These are phyloP conservation scores for Pseudonitzschia multistriata DNA, from an alignment of 108 stramenopile species.

Conservation along the genomic window DNA sequence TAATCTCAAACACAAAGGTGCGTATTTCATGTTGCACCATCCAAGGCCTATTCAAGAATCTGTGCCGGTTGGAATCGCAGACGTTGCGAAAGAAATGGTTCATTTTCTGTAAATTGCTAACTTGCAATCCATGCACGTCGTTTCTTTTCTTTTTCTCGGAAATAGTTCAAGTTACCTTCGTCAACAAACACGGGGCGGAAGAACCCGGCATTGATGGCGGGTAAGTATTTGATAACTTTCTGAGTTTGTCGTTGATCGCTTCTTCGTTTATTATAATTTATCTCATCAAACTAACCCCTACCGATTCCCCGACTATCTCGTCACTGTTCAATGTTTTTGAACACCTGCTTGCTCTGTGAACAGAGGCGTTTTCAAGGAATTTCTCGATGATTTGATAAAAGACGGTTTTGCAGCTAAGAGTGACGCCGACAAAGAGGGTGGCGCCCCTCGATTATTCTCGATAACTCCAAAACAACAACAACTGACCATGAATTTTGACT, in stretches of 20 bases:
- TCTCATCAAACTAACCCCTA: not conserved
- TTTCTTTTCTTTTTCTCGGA: not conserved
- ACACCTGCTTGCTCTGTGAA: too few species aligned
- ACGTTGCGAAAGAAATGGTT: not conserved
- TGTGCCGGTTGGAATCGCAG: not conserved
- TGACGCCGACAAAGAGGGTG: conserved; percentile 21
- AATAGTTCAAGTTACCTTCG: conserved; percentile 87
- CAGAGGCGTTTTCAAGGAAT: conserved; percentile 95
- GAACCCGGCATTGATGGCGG: conserved; percentile 99
- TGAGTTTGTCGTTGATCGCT: too few species aligned
- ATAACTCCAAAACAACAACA: conserved; percentile 67
- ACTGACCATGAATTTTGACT: conserved; percentile 59
- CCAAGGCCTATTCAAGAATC: not conserved
- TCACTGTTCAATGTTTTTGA: too few species aligned
- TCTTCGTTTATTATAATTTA: not conserved
- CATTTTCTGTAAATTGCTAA: not conserved
- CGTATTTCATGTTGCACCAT: not conserved
- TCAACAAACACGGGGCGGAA: conserved; percentile 87
- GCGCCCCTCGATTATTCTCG: conserved; percentile 57
- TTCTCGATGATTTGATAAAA: conserved; percentile 80
- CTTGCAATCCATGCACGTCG: not conserved
- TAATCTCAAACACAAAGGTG: conserved; percentile 63
- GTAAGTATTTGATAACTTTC: not conserved
- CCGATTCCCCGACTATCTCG: too few species aligned
- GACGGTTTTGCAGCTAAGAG: conserved; percentile 60